Conservation (phyloP, 306 rosid species). For the Quercus bicolor region DNA sequence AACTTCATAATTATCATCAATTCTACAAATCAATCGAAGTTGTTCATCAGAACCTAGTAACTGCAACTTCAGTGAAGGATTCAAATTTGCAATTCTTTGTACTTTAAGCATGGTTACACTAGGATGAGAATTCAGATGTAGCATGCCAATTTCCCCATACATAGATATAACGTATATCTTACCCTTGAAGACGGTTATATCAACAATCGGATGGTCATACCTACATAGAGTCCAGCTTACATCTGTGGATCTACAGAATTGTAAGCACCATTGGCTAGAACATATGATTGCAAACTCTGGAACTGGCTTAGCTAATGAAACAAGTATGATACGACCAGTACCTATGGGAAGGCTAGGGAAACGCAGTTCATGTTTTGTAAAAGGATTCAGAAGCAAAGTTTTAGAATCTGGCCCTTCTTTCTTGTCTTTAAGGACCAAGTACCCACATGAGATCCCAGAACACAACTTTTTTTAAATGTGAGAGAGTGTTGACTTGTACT, state of each 20-base stretch:
- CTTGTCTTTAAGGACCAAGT: neutral
- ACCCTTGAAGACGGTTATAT: neutral
- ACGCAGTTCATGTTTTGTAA: neutral
- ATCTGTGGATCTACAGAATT: neutral
- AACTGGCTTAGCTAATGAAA: neutral
- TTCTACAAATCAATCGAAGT: too few relatives aligned
- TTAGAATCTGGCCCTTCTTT: neutral
- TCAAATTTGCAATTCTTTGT: neutral
- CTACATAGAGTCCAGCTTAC: neutral
- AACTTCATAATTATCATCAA: neutral
- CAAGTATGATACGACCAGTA: neutral
- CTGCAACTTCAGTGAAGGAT: too few relatives aligned
- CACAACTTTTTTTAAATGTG: neutral
- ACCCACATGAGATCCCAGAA: neutral
- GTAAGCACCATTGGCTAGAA: neutral
- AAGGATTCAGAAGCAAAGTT: neutral
- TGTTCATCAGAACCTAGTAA: too few relatives aligned
- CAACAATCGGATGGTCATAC: neutral
- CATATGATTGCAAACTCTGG: neutral
- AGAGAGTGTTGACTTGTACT: neutral
- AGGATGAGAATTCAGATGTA: neutral
- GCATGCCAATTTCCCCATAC: neutral
- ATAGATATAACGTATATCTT: neutral
- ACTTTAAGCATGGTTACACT: neutral
- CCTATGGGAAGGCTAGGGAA: neutral